Percentiles rank a stretch among this genome's conserved stretches.
Conservation (phyloP, 352 stramenopile species). For the Phytophthora parvispora region DNA sequence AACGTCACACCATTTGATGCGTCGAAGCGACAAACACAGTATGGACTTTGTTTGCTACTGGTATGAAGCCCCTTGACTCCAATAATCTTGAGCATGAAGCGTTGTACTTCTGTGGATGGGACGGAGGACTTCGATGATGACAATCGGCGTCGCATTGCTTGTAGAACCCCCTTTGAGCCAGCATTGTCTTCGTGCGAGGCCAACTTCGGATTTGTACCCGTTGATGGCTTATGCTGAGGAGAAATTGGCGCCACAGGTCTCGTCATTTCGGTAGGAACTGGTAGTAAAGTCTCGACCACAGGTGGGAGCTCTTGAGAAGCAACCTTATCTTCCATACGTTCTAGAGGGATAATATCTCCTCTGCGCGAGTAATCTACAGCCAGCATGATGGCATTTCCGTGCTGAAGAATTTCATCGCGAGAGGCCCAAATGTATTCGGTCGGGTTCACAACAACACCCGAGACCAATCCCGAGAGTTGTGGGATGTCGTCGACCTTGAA, state of each 20-base stretch:
- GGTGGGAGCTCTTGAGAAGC: background rate
- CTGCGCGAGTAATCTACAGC: background rate
- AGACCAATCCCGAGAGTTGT: conserved; percentile 29
- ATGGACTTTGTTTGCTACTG: conserved; percentile 2
- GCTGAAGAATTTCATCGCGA: conserved; percentile 17
- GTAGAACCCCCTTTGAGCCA: background rate
- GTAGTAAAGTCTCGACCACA: background rate
- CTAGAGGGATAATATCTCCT: background rate
- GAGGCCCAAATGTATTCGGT: conserved; percentile 19
- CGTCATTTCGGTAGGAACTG: background rate
- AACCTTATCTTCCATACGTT: background rate
- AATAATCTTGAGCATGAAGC: conserved; percentile 10
- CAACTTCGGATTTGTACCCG: background rate
- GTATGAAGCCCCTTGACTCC: background rate
- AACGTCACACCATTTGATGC: background rate
- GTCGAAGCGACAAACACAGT: conserved; percentile 12
- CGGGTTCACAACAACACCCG: conserved; percentile 10
- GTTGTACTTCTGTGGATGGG: conserved; percentile 6
- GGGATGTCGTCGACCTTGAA: conserved; percentile 28
- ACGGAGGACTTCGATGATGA: conserved; percentile 5
- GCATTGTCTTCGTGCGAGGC: background rate
- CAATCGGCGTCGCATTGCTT: conserved; percentile 10
- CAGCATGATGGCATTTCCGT: background rate
- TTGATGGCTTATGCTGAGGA: background rate
- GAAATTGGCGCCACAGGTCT: background rate